phyloP scores from a whole-genome alignment of 2,329 filamentous ascomycete genomes.

The Trichoderma sp. region DNA sequence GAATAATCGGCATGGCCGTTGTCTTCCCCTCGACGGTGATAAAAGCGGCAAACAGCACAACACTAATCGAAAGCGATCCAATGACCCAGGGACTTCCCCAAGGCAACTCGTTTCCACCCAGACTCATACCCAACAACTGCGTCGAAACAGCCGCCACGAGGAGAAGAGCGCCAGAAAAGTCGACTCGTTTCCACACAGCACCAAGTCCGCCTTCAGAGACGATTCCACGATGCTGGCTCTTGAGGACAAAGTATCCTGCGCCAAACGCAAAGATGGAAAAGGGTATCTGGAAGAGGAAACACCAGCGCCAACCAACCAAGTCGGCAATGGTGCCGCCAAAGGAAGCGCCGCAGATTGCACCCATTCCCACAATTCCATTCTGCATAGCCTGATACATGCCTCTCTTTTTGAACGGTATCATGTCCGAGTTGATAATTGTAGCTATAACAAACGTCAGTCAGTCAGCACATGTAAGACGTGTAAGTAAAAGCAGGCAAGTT shows the following conservation, averaged over 20 bases:
- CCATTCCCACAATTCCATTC: slow-evolving; percentile 61
- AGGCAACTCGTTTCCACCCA: slow-evolving; percentile 55
- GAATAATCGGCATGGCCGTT: slow-evolving; percentile 53
- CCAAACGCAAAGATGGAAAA: slow-evolving; percentile 55
- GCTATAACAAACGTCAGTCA: slow-evolving; percentile 32
- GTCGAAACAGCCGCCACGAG: slow-evolving; percentile 58
- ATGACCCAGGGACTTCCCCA: slow-evolving; percentile 53
- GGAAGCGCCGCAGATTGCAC: slow-evolving; percentile 60
- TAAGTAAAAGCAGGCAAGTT: too few species aligned
- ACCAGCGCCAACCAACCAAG: slow-evolving; percentile 65
- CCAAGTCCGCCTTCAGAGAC: slow-evolving; percentile 31
- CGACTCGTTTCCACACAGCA: slow-evolving; percentile 53
- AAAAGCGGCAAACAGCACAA: slow-evolving; percentile 45
- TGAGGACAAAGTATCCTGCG: slow-evolving; percentile 52
- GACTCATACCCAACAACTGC: slow-evolving; percentile 54
- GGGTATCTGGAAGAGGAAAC: slow-evolving; percentile 62
- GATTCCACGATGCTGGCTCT: slow-evolving; percentile 23
- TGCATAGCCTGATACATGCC: slow-evolving; percentile 62
- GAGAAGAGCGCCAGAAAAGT: slow-evolving; percentile 56
- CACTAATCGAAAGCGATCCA: slow-evolving; percentile 42
- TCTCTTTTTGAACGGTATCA: slow-evolving; percentile 56
- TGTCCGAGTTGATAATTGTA: slow-evolving; percentile 59
- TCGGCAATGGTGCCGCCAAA: slow-evolving; percentile 65
- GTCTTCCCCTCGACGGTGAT: slow-evolving; percentile 49
- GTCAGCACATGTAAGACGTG: not conserved